Base-by-base conservation (phyloP, 345 rosid genomes). In the Abelmoschus esculentus region DNA sequence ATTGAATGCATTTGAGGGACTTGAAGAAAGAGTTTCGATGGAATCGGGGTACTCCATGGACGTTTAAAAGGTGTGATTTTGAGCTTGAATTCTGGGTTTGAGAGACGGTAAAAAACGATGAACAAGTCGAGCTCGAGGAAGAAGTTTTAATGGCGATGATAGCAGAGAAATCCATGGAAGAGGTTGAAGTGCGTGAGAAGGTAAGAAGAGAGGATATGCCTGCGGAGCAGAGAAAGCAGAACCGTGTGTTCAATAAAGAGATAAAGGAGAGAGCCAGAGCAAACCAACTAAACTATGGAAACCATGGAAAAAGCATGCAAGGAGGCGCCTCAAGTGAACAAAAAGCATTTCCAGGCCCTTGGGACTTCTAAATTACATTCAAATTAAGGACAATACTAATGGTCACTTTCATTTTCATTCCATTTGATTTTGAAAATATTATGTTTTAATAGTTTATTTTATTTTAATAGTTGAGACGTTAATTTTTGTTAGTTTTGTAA, bases 1-100 rank as follows among this genome's bases (percentile, higher is more conserved):
- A 82, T 18, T 66, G 87, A 60, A 85, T 50, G 79, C 76, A 80
- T 11, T 70, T 75, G 61, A 80, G 70, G 54, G 89, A 70, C 61
- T 72, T 80, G 61, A 58, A 75, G 56, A 68, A 76, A 14, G 71
- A 64, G n/a, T 22, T 57, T 34, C 47, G 19, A 13, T 66, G 31
- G 75, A 49, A 5, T 49, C 53, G 73, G 64, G 70, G 75, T 34
- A 75, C 73, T 13, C 61, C 66, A 5, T 38, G 53, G 58, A 71
- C 62, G 65, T 53, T 76, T 32, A 79, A 74, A 83, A 56, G 61
- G 67, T 72, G 70, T 32, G 77, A 72, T 46, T 22, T 74, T 59
- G 76, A 29, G 71, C 65, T 80, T 7, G 69, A 53, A 65, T 4
- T 61, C 42, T 11, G 58, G 83, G 79, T 71, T 77, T 14, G 73